phyloP scores from a whole-genome alignment of 1,284 basidiomycete genomes.

The Moesziomyces antarcticus region DNA sequence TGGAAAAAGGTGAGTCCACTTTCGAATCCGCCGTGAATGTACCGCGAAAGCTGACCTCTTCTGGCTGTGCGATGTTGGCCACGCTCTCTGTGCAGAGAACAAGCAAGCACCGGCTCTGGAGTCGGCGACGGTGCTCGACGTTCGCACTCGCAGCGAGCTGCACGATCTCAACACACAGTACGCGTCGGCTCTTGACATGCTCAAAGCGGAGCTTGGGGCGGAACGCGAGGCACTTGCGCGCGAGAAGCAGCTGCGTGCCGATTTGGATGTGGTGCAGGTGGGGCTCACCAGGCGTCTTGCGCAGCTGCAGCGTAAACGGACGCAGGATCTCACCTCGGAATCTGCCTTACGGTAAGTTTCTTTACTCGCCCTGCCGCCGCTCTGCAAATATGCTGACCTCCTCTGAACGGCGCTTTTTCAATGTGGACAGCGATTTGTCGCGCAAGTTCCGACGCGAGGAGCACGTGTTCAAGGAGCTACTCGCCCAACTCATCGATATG shows the following conservation, averaged over 20 bases:
- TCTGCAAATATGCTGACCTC: neutral
- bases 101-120: conserved; percentile 26
- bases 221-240: conserved; percentile 27
- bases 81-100: conserved; percentile 3
- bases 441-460: conserved; percentile 24
- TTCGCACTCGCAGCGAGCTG: conserved; percentile 36
- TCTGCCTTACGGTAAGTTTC: conserved; percentile 24
- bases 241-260: conserved; percentile 29
- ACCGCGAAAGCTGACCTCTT: neutral
- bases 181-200: conserved; percentile 14
- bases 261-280: conserved; percentile 18
- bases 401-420: neutral
- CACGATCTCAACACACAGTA: conserved; percentile 35
- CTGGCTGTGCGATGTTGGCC: neutral
- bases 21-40: too few relatives aligned
- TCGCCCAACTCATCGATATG: conserved; percentile 38
- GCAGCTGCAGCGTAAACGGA: conserved; percentile 19
- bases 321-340: conserved; percentile 23
- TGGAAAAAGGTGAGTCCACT: conserved; percentile 26
- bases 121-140: conserved; percentile 18
- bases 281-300: conserved; percentile 25
- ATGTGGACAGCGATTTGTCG: conserved; percentile 18
- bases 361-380: neutral
- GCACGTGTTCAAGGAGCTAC: conserved; percentile 19
- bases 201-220: conserved; percentile 16